Evolutionary conservation across 1,284 basidiomycete genomes (phyloP).

Genomic region (Thelephora terrestris): DNA sequence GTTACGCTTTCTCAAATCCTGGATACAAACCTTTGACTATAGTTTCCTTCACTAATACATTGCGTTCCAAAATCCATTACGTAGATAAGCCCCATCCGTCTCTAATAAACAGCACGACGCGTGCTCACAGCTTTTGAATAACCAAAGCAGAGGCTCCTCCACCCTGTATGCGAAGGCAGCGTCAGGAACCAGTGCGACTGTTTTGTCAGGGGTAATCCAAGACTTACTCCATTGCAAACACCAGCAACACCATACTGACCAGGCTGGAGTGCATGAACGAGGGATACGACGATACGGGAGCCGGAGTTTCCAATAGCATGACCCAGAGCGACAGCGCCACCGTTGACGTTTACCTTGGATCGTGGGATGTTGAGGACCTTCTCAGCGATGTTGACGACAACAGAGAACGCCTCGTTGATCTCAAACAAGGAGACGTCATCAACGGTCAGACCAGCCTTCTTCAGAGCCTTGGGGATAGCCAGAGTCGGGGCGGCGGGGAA

Average conservation of each 20-base stretch:
- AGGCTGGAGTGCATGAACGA: constrained; percentile 86
- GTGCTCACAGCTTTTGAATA: constrained; percentile 65
- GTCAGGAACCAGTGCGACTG: constrained; percentile 11
- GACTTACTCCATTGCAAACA: constrained; percentile 92
- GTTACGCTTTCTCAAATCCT: too few relatives aligned
- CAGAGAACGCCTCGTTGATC: constrained; percentile 98
- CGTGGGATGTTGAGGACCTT: constrained; percentile 79
- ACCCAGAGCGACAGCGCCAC: constrained; percentile 88
- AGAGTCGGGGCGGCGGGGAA: constrained; percentile 94
- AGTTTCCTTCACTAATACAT: too few relatives aligned
- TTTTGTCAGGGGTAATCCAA: constrained; percentile 1
- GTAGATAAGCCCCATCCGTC: too few relatives aligned
- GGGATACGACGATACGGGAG: constrained; percentile 89
- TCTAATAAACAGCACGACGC: too few relatives aligned
- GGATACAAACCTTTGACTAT: too few relatives aligned
- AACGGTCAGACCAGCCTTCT: constrained; percentile 76
- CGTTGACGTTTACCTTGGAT: constrained; percentile 87
- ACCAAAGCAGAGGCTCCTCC: constrained; percentile 89
- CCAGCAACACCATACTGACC: constrained; percentile 96
- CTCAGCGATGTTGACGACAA: constrained; percentile 87
- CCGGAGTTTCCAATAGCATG: constrained; percentile 97
- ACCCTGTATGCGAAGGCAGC: constrained; percentile 40
- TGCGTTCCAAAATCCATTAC: too few relatives aligned
- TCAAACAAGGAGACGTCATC: constrained; percentile 91
- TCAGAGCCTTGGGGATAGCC: constrained; percentile 83